phyloP scores from a whole-genome alignment of 2,329 filamentous ascomycete genomes.

The Cercospora sp. region DNA sequence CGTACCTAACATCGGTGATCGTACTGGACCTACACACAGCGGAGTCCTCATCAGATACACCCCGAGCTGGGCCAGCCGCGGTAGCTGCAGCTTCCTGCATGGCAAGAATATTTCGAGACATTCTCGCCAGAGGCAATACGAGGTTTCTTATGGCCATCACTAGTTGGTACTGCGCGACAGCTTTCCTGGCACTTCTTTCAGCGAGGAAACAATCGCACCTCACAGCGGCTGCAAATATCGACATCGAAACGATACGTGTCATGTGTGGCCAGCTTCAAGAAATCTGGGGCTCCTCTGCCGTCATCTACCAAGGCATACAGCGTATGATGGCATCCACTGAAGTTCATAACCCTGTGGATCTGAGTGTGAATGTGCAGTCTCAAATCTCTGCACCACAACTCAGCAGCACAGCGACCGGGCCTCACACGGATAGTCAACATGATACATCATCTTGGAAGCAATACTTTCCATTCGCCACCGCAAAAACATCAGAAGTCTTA shows the following conservation, averaged over 20 bases:
- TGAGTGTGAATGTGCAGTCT: neutral
- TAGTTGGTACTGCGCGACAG: neutral
- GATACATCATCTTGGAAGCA: neutral
- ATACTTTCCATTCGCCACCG: neutral
- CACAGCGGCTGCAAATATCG: neutral
- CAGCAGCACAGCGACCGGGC: neutral
- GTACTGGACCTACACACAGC: neutral
- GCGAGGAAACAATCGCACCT: neutral
- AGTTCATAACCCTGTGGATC: too few species aligned
- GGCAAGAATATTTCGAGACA: slow-evolving; percentile 11
- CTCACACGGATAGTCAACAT: neutral
- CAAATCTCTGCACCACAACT: neutral
- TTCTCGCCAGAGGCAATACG: neutral
- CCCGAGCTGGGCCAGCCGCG: slow-evolving; percentile 12
- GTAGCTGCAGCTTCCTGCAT: slow-evolving; percentile 15
- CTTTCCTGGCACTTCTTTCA: neutral
- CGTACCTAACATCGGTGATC: neutral
- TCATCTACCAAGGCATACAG: neutral
- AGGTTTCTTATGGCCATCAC: neutral
- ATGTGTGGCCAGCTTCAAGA: neutral
- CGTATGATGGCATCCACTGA: neutral
- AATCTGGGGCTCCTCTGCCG: neutral
- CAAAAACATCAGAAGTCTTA: neutral
- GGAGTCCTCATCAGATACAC: neutral
- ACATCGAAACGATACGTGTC: neutral